These are phyloP conservation scores for Knufia fluminis DNA, from an alignment of 2,329 filamentous ascomycete species.

Conservation along the genomic window DNA sequence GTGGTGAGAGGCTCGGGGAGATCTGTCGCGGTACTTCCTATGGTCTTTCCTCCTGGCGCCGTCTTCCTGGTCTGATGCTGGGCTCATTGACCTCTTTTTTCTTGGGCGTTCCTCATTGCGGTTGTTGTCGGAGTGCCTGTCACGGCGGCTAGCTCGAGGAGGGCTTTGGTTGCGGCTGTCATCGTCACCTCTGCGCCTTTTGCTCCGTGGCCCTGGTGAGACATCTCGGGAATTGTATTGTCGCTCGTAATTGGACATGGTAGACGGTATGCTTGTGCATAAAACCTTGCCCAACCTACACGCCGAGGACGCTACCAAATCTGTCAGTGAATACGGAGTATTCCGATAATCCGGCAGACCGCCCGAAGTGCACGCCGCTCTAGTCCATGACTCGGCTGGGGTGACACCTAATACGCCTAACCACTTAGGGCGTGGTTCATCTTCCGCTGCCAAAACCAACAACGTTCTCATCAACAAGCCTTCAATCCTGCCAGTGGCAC, in stretches of 20 bases:
- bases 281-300: no score
- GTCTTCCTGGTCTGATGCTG: neutral
- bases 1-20: neutral
- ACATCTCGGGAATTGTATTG: neutral
- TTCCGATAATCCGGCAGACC: no score
- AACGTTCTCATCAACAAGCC: no score
- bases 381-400: conserved; percentile 36
- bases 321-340: neutral
- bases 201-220: neutral
- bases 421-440: conserved; percentile 42
- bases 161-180: neutral
- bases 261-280: neutral
- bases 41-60: neutral
- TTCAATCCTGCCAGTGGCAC: neutral
- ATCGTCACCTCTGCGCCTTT: neutral
- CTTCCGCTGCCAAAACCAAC: conserved; percentile 14
- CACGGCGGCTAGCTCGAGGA: neutral
- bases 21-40: conserved; percentile 4
- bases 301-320: neutral
- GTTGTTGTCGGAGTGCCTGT: neutral
- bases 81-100: neutral
- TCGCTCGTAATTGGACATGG: neutral
- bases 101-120: neutral
- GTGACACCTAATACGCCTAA: conserved; percentile 51
- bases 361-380: no score